Conservation (phyloP, 2,329 filamentous ascomycete species). For the Cladosporium sp. region DNA sequence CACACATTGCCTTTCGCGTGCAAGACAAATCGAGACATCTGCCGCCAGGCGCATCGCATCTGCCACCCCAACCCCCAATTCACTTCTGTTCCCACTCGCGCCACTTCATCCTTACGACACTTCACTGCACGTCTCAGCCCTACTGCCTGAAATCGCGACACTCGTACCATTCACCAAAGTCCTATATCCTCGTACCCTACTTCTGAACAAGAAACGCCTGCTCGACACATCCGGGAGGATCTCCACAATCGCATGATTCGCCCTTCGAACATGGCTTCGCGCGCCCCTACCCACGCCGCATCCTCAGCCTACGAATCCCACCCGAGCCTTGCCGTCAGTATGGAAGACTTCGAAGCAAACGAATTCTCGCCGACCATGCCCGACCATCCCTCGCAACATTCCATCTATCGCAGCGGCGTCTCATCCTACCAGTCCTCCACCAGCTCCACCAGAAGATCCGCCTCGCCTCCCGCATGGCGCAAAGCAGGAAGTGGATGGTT, state of each 20-base stretch:
- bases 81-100: neutral
- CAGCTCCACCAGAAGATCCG: conserved; percentile 49
- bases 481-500: conserved; percentile 58
- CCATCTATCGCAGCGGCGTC: conserved; percentile 50
- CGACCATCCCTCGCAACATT: conserved; percentile 55
- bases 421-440: conserved; percentile 35
- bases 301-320: conserved; percentile 39
- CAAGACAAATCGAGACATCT: conserved; percentile 10
- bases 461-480: conserved; percentile 63
- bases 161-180: conserved; percentile 1
- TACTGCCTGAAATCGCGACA: conserved; percentile 12
- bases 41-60: neutral
- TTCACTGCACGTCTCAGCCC: conserved; percentile 13
- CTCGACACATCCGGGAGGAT: neutral
- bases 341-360: conserved; percentile 58
- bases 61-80: conserved; percentile 4
- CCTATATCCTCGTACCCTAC: neutral
- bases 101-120: conserved; percentile 13
- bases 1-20: conserved; percentile 6
- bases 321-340: conserved; percentile 55
- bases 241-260: conserved; percentile 15
- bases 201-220: neutral
- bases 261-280: conserved; percentile 19
- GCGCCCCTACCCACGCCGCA: conserved; percentile 17
- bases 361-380: conserved; percentile 51